Base-by-base conservation (phyloP, 2,329 filamentous ascomycete genomes). In the Rhytidhysteron rufulum region DNA sequence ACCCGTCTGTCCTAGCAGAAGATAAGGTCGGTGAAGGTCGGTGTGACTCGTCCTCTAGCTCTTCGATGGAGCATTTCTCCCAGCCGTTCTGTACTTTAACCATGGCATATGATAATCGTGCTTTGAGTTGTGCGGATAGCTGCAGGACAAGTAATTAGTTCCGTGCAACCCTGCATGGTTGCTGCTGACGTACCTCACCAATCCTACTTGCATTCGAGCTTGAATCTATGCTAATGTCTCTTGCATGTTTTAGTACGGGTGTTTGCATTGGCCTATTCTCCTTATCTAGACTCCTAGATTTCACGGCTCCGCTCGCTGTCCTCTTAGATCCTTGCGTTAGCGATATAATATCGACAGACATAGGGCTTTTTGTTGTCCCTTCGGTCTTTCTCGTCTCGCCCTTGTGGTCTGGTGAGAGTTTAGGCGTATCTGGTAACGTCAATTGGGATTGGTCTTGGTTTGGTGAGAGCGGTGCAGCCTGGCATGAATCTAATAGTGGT, bases 51-150 rank as follows among this genome's bases (percentile, higher is more conserved):
- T 79, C 80, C 66, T 91, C 88, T 21, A 91, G 79, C 64, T 91
- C 86, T 40, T 85, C 82, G 42, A 93, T 80, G 15, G 81, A 82
- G 48, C 85, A 82, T 36, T 83, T 78, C 66, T 95, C 86, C 85
- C 89, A 93, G 43, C 88, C 88, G 58, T 94, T 83, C 48, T 68
- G 88, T 30, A 96, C 86, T 66, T 95, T 96, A 60, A 94, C 78
- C 78, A 95, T 93, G 49, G 91, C 91, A 65, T 96, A 96, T 5
- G 88, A 88, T 20, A 97, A 76, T 54, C 88, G 85, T 37, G 88
- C 83, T 59, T 84, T 85, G 38, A 97, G 76, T 58, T 91, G 86
- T 40, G 83, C 79, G 30, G 87, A 88, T 39, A 88, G 70, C 85
- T 89, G 61, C 33, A 54, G 45, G 35, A 44, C 31, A 22, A 37